These are phyloP conservation scores for Petunia hybrid DNA, from an alignment of 305 asterid species.

Conservation along the genomic window DNA sequence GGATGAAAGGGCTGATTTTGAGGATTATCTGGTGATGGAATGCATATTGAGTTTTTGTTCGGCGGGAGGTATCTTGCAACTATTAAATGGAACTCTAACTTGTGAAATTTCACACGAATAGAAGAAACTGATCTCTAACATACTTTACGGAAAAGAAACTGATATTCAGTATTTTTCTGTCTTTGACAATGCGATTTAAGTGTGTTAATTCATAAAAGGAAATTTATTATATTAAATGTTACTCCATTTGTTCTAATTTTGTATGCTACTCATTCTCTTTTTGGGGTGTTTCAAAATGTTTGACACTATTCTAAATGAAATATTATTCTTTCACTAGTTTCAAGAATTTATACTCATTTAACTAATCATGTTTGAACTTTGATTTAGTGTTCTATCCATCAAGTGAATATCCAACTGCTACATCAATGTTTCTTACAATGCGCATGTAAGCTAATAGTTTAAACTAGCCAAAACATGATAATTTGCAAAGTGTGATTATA, in stretches of 20 bases:
- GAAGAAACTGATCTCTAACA: background rate
- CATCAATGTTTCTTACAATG: background rate
- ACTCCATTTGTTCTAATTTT: too few species aligned
- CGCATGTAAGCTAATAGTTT: background rate
- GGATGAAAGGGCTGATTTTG: background rate
- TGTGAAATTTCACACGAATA: conserved; percentile 16
- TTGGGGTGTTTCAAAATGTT: background rate
- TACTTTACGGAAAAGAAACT: conserved; percentile 3
- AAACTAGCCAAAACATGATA: background rate
- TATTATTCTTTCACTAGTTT: background rate
- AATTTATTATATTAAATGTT: conserved; percentile 8
- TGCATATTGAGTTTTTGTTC: conserved; percentile 12
- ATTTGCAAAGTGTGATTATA: background rate
- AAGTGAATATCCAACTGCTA: background rate
- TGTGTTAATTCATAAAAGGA: conserved; percentile 7
- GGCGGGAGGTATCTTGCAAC: background rate
- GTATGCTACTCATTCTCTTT: background rate
- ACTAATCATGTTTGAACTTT: background rate
- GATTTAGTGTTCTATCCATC: background rate
- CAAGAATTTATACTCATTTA: background rate
- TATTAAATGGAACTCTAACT: background rate
- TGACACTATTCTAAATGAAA: background rate
- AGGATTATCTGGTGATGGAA: background rate
- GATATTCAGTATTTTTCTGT: background rate
- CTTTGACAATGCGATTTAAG: background rate